A percentile compares a stretch with the other conserved stretches of the same genome.
These are phyloP conservation scores for Hypsizygus marmoreus DNA, from an alignment of 768 basidiomycete genomes.

Conservation along the genomic window DNA sequence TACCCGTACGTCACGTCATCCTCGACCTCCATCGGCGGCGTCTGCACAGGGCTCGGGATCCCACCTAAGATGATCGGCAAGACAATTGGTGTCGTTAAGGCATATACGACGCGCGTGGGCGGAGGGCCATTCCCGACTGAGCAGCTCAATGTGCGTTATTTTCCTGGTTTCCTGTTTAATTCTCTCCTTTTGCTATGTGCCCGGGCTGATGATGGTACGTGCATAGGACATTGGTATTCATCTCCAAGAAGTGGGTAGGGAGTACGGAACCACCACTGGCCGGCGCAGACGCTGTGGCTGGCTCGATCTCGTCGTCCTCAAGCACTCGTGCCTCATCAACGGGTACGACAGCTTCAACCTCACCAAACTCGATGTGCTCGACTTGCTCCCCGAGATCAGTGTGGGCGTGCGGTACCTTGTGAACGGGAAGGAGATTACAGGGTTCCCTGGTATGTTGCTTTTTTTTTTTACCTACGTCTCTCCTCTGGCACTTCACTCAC, in stretches of 20 bases:
- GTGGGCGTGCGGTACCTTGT: conserved; percentile 80
- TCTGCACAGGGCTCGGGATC: conserved; percentile 96
- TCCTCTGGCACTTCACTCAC: no score
- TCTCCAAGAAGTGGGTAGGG: conserved; percentile 90
- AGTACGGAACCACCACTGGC: conserved; percentile 93
- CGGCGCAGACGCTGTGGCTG: conserved; percentile 93
- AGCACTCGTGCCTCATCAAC: conserved; percentile 91
- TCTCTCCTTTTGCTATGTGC: background rate
- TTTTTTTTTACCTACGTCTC: background rate
- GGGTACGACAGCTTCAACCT: conserved; percentile 93
- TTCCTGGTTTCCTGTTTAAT: background rate
- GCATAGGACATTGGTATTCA: conserved; percentile 81
- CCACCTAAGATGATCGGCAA: conserved; percentile 88
- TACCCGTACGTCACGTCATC: conserved; percentile 98
- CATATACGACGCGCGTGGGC: conserved; percentile 98
- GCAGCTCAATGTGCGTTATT: conserved; percentile 73
- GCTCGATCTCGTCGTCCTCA: conserved; percentile 95
- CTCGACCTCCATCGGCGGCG: conserved; percentile 90
- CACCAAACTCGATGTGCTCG: conserved; percentile 94
- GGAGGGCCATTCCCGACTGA: conserved; percentile 98
- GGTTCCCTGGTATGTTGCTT: conserved; percentile 78
- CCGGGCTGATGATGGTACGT: background rate
- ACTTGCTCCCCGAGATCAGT: conserved; percentile 83
- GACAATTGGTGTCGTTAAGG: conserved; percentile 92
- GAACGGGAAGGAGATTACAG: conserved; percentile 73